Evolutionary conservation across 176 grass and related monocot species (phyloP), one percentile per base, ranked within the genome.

Genomic region (Carex kokanica): DNA sequence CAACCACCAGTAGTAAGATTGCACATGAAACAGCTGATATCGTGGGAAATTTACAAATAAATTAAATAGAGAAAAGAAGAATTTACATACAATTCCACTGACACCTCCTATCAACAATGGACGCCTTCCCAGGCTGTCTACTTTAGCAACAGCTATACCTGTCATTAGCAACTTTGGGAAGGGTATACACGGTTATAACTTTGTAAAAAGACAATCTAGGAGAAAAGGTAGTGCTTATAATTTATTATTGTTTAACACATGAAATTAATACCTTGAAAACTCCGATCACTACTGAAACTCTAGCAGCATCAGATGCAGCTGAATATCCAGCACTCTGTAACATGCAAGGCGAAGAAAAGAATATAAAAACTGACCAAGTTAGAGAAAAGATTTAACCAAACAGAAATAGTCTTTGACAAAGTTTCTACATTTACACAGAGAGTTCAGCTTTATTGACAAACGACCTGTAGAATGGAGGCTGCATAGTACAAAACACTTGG

Each of bases 401-500:
- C 14, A 0, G 69, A 51, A 62, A 43, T 41, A 83, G 49, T 24
- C 2, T 23, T 68, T 68, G 15, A 40, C 27, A 38, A 36, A 32
- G 9, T 32, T 10, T 23, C 34, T 20, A 59, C 45, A 45, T 5
- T 82, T 55, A 6, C 21, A 32, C 13, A 4, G 51, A 81, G 5
- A 82, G 4, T 51, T 54, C 49, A 20, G 24, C 36, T 57, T 77
- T 68, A 57, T 65, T 23, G 53, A 56, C 29, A 8, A 81, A 73
- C 23, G 72, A 99, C 96, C 93, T 95, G 91, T 64, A 99, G 88
- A 88, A 99, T 99, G 49, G 91, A 92, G 75, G 96, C 84, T 56
- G 96, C 96, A 86, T 95, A 99, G 85, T 99, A 99, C 67, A 99
- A 86, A 87, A 99, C 91, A 90, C 93, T 99, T 65, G 91, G 89